Evolutionary conservation across 768 basidiomycete species (phyloP).

Genomic region (Boletus pseudo-olivaceus): DNA sequence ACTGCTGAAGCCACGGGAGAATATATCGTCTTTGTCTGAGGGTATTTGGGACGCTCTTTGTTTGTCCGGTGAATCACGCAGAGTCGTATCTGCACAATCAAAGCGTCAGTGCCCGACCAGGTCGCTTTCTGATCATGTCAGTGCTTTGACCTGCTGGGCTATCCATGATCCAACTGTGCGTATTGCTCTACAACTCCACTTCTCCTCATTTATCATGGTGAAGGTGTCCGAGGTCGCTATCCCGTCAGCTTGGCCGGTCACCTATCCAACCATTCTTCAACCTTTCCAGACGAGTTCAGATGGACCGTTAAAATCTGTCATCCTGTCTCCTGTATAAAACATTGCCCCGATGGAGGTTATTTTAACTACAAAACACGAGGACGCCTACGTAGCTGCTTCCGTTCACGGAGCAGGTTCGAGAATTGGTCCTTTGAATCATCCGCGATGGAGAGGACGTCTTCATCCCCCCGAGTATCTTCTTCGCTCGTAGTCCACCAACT

Average conservation of each 20-base stretch:
- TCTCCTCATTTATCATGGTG: conserved; percentile 23
- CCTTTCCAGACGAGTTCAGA: conserved; percentile 10
- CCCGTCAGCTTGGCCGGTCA: conserved; percentile 39
- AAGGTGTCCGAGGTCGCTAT: conserved; percentile 34
- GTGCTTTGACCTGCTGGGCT: conserved; percentile 35
- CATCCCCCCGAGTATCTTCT: conserved; percentile 18
- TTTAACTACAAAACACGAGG: conserved; percentile 46
- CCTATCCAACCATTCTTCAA: conserved; percentile 36
- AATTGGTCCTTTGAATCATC: conserved; percentile 48
- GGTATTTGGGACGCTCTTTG: conserved; percentile 32
- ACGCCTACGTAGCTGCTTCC: conserved; percentile 45
- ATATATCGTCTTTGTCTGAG: conserved; percentile 26
- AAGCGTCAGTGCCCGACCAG: conserved; percentile 8
- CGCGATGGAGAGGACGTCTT: conserved; percentile 46
- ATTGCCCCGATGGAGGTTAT: conserved; percentile 48
- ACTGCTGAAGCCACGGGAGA: conserved; percentile 12
- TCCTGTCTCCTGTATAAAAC: conserved; percentile 26
- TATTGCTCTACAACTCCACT: background rate
- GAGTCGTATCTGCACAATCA: conserved; percentile 24
- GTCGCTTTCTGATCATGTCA: background rate
- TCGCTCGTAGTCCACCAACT: conserved; percentile 14
- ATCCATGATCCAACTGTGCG: conserved; percentile 37
- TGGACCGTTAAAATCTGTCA: conserved; percentile 15
- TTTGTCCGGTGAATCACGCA: conserved; percentile 10
- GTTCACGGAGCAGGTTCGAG: conserved; percentile 37